These are phyloP conservation scores for Diplodia corticola DNA, from an alignment of 2,329 filamentous ascomycete species.

Conservation along the genomic window DNA sequence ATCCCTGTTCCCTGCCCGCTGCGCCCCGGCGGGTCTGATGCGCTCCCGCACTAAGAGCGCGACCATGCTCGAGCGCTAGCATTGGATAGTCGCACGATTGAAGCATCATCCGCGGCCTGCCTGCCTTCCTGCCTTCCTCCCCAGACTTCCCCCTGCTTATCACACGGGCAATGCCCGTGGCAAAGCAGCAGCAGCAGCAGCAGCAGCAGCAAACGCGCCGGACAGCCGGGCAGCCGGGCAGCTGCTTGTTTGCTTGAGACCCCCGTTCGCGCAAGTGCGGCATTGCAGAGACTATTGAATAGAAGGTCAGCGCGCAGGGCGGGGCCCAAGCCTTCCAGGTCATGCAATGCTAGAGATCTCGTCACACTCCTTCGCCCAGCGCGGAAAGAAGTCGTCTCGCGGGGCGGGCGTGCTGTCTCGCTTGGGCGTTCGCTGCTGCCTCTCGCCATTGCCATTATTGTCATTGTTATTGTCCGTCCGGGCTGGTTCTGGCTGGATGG, in stretches of 20 bases:
- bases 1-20: slow-evolving; percentile 9
- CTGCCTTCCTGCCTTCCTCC: background rate
- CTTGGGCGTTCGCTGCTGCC: too few species aligned
- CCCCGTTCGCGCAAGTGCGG: background rate
- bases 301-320: background rate
- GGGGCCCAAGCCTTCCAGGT: slow-evolving; percentile 4
- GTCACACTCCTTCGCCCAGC: slow-evolving; percentile 16
- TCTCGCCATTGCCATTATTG: too few species aligned
- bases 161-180: background rate
- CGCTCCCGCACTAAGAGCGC: background rate
- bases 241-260: background rate
- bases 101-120: slow-evolving; percentile 3
- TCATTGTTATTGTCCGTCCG: background rate
- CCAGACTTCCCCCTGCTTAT: background rate
- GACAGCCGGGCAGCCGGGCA: background rate
- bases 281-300: background rate
- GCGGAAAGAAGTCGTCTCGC: background rate
- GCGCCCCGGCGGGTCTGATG: slow-evolving; percentile 4
- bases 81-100: slow-evolving; percentile 11
- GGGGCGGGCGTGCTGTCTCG: too few species aligned
- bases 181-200: background rate
- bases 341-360: slow-evolving; percentile 14
- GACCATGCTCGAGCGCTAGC: background rate
- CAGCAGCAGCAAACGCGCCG: background rate
- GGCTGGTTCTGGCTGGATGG: background rate